Evolutionary conservation across 108 stramenopile species (phyloP).

Genomic region (Nannochloropsis granulata): DNA sequence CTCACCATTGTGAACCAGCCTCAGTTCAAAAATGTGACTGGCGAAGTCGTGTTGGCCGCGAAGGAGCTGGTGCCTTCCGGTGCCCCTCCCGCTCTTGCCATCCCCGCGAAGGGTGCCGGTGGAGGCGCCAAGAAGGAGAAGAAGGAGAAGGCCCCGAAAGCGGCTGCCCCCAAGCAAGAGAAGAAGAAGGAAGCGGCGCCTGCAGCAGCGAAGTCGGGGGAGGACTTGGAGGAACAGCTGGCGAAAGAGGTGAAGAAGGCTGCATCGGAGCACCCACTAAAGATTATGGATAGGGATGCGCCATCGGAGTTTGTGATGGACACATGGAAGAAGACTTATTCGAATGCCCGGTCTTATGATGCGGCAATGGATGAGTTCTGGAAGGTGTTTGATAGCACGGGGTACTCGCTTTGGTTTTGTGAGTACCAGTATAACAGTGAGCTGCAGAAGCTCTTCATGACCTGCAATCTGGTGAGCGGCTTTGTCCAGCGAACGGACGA

Average conservation of each 20-base stretch:
- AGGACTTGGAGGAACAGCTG: slow-evolving; percentile 38
- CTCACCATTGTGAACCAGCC: slow-evolving; percentile 57
- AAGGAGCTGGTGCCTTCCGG: slow-evolving; percentile 36
- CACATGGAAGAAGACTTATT: slow-evolving; percentile 55
- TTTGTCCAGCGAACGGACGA: slow-evolving; percentile 60
- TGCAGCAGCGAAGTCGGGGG: slow-evolving; percentile 20
- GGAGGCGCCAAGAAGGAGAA: slow-evolving; percentile 38
- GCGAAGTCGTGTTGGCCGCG: slow-evolving; percentile 54
- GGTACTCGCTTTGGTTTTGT: slow-evolving; percentile 50
- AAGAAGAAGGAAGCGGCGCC: slow-evolving; percentile 29
- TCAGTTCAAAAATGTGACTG: slow-evolving; percentile 60
- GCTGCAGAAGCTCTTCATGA: slow-evolving; percentile 53
- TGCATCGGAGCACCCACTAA: slow-evolving; percentile 43
- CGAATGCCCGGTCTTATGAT: slow-evolving; percentile 47
- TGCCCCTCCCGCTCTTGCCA: background rate
- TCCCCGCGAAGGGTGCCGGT: slow-evolving; percentile 6
- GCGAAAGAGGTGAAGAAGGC: slow-evolving; percentile 23
- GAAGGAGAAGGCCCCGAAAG: slow-evolving; percentile 31
- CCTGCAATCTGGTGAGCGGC: slow-evolving; percentile 52
- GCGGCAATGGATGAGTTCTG: slow-evolving; percentile 55
- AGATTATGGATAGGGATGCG: slow-evolving; percentile 47
- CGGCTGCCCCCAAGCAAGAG: slow-evolving; percentile 8
- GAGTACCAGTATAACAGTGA: slow-evolving; percentile 63
- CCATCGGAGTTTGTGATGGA: slow-evolving; percentile 45
- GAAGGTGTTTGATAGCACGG: slow-evolving; percentile 49